Conservation (phyloP, 2,329 filamentous ascomycete species). For the Colletotrichum camelliae region DNA sequence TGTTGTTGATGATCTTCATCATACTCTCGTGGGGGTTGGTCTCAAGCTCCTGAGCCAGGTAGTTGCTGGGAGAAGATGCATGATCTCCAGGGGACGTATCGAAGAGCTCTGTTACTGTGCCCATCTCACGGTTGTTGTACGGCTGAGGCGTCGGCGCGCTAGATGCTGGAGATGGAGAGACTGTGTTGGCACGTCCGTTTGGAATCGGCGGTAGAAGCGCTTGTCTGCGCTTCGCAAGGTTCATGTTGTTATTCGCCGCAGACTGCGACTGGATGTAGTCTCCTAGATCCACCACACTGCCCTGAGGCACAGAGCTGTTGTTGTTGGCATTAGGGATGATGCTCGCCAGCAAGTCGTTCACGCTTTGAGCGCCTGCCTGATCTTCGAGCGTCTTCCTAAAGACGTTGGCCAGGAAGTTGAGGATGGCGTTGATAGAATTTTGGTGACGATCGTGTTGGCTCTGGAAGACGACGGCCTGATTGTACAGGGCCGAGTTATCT, state of each 20-base stretch:
- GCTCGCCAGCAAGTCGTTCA: slow-evolving; percentile 83
- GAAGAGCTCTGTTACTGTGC: slow-evolving; percentile 65
- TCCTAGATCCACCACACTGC: slow-evolving; percentile 66
- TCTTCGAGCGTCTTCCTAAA: slow-evolving; percentile 94
- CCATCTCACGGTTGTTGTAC: slow-evolving; percentile 48
- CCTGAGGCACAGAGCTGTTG: slow-evolving; percentile 48
- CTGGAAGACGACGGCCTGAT: slow-evolving; percentile 88
- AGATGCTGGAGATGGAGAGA: slow-evolving; percentile 27
- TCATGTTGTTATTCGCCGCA: slow-evolving; percentile 40
- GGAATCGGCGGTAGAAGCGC: slow-evolving; percentile 62
- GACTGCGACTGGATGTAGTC: slow-evolving; percentile 60
- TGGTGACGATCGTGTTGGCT: slow-evolving; percentile 95
- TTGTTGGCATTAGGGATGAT: slow-evolving; percentile 65
- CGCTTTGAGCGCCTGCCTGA: slow-evolving; percentile 74
- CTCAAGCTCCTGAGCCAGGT: slow-evolving; percentile 61
- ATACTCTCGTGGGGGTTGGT: slow-evolving; percentile 65
- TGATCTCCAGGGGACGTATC: slow-evolving; percentile 56
- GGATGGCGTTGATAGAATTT: slow-evolving; percentile 97
- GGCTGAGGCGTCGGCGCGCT: slow-evolving; percentile 32
- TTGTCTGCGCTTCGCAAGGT: slow-evolving; percentile 56
- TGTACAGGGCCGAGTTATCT: slow-evolving; percentile 87
- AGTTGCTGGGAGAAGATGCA: slow-evolving; percentile 48
- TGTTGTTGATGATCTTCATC: slow-evolving; percentile 70
- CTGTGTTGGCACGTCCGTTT: slow-evolving; percentile 33
- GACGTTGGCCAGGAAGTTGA: slow-evolving; percentile 95